Base-by-base conservation (phyloP, 139 green algal genomes). In the Axilococcus clingmanii region DNA sequence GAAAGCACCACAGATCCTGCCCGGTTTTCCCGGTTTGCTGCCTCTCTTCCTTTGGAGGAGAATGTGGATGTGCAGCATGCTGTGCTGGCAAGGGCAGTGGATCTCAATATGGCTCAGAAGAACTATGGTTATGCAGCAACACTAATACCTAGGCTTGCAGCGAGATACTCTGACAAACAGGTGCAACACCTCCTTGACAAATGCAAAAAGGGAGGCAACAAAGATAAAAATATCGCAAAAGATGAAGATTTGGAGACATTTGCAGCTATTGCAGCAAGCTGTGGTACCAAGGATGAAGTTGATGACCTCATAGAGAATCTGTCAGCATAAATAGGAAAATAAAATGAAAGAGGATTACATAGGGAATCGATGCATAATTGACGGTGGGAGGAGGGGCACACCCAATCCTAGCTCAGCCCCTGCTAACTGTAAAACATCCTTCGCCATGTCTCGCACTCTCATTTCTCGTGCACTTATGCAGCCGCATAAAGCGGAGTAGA, bases 321-420 rank as follows among this genome's bases (percentile, higher is more conserved):
- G 15, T 15, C 59, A n/a, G n/a, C n/a, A n/a, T n/a, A n/a, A n/a
- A n/a, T n/a, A n/a, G n/a, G n/a, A n/a, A n/a, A n/a, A n/a, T n/a
- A n/a, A n/a, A n/a, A n/a, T n/a, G n/a, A n/a, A n/a, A n/a, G n/a
- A n/a, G n/a, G n/a, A n/a, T n/a, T n/a, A n/a, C n/a, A n/a, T n/a
- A n/a, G n/a, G n/a, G n/a, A n/a, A n/a, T n/a, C n/a, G n/a, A n/a
- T n/a, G n/a, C n/a, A n/a, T n/a, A n/a, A n/a, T n/a, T n/a, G n/a
- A n/a, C n/a, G n/a, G n/a, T n/a, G n/a, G n/a, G n/a, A n/a, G n/a
- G n/a, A n/a, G n/a, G n/a, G n/a, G n/a, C n/a, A n/a, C n/a, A n/a
- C n/a, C n/a, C n/a, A 80, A 41, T 8, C 65, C 69, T 24, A 82
- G 33, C 48, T 82, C 74, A 3, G 48, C 51, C 8, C 76, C 76